Percentiles rank a stretch among this genome's conserved stretches.
These are phyloP conservation scores for Aspergillus unguis DNA, from an alignment of 2,329 filamentous ascomycete species.

Conservation along the genomic window DNA sequence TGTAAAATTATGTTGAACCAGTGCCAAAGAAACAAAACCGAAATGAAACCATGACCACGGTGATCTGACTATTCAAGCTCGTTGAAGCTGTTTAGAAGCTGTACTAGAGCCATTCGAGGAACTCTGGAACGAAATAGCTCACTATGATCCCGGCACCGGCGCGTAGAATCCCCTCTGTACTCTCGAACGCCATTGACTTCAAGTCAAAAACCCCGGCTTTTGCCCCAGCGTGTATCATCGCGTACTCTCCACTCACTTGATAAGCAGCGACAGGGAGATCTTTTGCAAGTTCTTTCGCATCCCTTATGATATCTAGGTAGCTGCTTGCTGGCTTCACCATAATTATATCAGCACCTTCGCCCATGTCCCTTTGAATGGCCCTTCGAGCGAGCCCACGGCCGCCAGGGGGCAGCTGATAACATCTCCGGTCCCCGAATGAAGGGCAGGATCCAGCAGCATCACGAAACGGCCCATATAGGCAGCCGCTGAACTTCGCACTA, in stretches of 20 bases:
- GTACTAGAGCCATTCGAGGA: constrained; percentile 57
- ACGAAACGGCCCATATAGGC: constrained; percentile 93
- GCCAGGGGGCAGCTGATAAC: constrained; percentile 93
- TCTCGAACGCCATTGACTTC: constrained; percentile 91
- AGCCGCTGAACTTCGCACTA: constrained; percentile 95
- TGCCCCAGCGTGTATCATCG: constrained; percentile 94
- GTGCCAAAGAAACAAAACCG: too few species aligned
- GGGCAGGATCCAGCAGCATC: constrained; percentile 90
- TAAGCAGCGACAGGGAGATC: constrained; percentile 94
- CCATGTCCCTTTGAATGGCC: constrained; percentile 85
- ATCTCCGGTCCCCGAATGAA: constrained; percentile 89
- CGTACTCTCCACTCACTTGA: constrained; percentile 94
- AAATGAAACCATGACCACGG: too few species aligned
- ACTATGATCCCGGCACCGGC: constrained; percentile 92
- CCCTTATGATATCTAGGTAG: constrained; percentile 95
- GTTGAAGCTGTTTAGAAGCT: too few species aligned
- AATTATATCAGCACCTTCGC: constrained; percentile 93
- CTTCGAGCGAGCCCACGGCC: constrained; percentile 87
- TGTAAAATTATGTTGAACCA: too few species aligned
- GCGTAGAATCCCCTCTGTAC: constrained; percentile 85
- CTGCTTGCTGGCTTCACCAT: constrained; percentile 98
- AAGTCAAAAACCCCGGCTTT: constrained; percentile 96
- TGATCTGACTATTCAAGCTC: too few species aligned
- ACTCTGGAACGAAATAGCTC: constrained; percentile 87
- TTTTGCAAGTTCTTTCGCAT: constrained; percentile 89